Base-by-base conservation (phyloP, 208 protist genomes). In the Acanthamoeba quina region DNA sequence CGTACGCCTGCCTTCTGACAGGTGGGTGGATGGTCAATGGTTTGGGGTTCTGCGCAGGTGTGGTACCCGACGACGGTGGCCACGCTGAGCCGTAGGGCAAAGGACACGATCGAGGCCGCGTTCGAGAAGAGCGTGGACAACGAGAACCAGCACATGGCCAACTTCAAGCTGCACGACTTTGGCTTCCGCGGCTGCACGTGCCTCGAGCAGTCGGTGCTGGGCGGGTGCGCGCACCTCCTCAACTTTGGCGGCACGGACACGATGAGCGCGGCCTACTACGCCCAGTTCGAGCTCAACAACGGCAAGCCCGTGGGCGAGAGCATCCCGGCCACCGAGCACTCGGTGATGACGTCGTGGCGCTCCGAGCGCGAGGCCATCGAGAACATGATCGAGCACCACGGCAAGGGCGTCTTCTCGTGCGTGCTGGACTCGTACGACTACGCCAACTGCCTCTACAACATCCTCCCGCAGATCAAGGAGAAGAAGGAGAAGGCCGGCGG, bases 391-490 rank as follows among this genome's bases (percentile, higher is more conserved):
- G 78, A 88, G 24, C 89, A 92, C 34, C 95, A 86, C 74, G 95
- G 95, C 47, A 19, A 34, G 5, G 58, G 44, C 54, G 52, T 58
- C 11, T 94, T 94, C 74, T 83, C 95, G 31, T 83, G 56, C 47
- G 95, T 96, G 52, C 56, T 96, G 56, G 95, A 96, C 66, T 94
- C 86, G 26, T 95, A 95, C 62, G 94, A 96, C 86, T 96, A 96
- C 60, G 78, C 78, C 62, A 41, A 94, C 90, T 95, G 94, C n/a
- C 80, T 96, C 24, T 26, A 92, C 92, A 68, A 94, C 26, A 64
- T 94, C 37, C 85, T 96, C n/a, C 95, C 95, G 47, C 19, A 31
- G 44, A 64, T 89, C 54, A 34, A 19, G 34, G 58, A 94, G 80
- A 90, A 54, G 37, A 62, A 93, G 37, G 60, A 52, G n/a, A 52